A percentile compares a stretch with the other conserved stretches of the same genome.
Evolutionary conservation across 208 protist species (phyloP).

Genomic region (Leishmania aethiopica): DNA sequence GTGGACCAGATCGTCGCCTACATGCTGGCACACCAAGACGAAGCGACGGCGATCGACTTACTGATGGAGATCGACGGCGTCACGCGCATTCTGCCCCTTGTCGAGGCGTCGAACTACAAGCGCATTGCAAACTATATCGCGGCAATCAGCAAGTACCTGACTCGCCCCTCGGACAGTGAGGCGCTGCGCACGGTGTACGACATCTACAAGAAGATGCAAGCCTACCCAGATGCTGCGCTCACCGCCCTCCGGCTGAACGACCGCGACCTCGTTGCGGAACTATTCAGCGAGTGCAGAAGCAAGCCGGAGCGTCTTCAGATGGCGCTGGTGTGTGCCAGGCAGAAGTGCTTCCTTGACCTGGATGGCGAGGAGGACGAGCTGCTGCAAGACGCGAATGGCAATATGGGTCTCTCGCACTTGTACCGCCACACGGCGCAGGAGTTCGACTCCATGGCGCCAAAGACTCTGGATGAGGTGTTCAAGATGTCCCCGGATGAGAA

Average conservation of each 20-base stretch:
- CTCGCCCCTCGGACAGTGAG: constrained; percentile 94
- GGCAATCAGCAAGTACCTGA: constrained; percentile 94
- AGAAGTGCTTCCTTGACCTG: constrained; percentile 81
- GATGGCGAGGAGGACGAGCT: constrained; percentile 93
- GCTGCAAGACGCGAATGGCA: constrained; percentile 91
- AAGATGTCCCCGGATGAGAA: constrained; percentile 82
- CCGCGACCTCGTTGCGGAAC: constrained; percentile 59
- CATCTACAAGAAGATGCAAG: constrained; percentile 94
- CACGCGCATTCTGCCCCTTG: constrained; percentile 83
- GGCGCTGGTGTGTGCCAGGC: constrained; percentile 93
- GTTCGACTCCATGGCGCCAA: constrained; percentile 97
- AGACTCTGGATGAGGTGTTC: constrained; percentile 98
- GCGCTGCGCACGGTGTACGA: constrained; percentile 91
- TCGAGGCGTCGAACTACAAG: constrained; percentile 95
- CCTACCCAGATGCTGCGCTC: constrained; percentile 90
- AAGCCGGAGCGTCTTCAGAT: constrained; percentile 88
- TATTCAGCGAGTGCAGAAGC: constrained; percentile 86
- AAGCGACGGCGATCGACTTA: constrained; percentile 99
- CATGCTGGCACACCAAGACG: constrained; percentile 96
- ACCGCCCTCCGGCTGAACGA: constrained; percentile 92
- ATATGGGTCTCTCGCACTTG: constrained; percentile 95
- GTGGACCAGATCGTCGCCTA: constrained; percentile 96
- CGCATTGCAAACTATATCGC: constrained; percentile 96
- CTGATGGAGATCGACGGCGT: constrained; percentile 97
- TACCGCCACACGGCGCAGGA: constrained; percentile 95